Conservation (phyloP, 805 yeast species). For the Lachancea sp. region DNA sequence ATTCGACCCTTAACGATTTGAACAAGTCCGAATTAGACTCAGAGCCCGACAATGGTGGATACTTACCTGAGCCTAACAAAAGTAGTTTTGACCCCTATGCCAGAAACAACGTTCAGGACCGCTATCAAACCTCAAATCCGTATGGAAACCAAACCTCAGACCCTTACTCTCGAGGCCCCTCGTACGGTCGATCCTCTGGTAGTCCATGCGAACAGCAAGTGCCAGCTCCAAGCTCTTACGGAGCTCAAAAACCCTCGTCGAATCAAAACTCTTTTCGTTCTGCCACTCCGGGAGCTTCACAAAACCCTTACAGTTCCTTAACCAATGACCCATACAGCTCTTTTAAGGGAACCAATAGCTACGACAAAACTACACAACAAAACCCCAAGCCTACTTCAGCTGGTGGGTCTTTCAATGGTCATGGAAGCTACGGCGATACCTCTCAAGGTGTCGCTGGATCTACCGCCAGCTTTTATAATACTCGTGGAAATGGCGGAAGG, state of each 20-base stretch:
- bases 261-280: neutral
- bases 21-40: conserved; percentile 15
- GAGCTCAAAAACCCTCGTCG: neutral
- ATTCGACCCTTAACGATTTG: conserved; percentile 15
- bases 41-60: conserved; percentile 2
- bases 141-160: no score
- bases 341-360: neutral
- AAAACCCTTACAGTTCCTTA: conserved; percentile 13
- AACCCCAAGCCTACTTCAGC: neutral
- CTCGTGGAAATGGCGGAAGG: neutral
- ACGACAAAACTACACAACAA: conserved; percentile 1
- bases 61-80: conserved; percentile 7
- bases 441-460: neutral
- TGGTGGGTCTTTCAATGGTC: no score
- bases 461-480: neutral
- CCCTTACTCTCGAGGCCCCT: no score
- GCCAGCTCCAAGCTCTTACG: neutral
- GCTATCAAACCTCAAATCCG: conserved; percentile 5
- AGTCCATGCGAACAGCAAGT: neutral
- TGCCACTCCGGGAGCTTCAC: neutral
- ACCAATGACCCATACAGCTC: conserved; percentile 6
- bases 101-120: conserved; percentile 5
- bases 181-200: neutral
- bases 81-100: conserved; percentile 11
- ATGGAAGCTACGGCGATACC: neutral